Evolutionary conservation across 108 stramenopile genomes (phyloP), one percentile per base, ranked within the genome.

Genomic region (Nitzschia sp.): DNA sequence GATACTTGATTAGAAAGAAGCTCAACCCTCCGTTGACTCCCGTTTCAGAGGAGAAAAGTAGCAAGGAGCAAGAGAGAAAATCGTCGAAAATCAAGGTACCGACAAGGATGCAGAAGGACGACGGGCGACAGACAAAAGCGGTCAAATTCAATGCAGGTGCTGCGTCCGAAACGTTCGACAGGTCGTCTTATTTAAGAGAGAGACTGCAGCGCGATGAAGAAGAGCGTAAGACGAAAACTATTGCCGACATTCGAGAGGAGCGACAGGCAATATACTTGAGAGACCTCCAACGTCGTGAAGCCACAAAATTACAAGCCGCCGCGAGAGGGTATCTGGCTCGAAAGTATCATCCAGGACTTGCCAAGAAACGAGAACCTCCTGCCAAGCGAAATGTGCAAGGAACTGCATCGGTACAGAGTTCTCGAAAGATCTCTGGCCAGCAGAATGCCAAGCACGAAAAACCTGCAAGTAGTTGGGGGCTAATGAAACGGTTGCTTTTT

Each of bases 201-300:
- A 36, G 60, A 19, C 38, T 61, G 13, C 41, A 61, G 32, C 60
- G 60, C 11, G 60, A 61, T 9, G 60, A 61, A 31, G 60, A 21
- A 19, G 60, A 9, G 2, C n/a, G 60, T 23, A 17, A 41, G 1
- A 61, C 41, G 16, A 61, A 61, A 27, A 25, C 60, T 13, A 25
- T 61, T 13, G 60, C 35, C 9, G 41, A 61, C 17, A 45, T 61
- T 8, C 15, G 60, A 22, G 36, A 44, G 38, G 60, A 61, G 38
- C 36, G 60, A 22, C 60, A 34, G 9, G 19, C 41, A 11, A 61
- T 61, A 1, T 61, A 61, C 32, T n/a, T 61, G 5, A 35, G 28
- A 27, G 64, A 65, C 21, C 28, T 65, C 0, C 23, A 65, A 41
- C 30, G 64, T 22, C 29, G 64, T 9, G 50, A 65, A 34, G 64